A percentile compares a stretch with the other conserved stretches of the same genome.
Evolutionary conservation across 1,284 basidiomycete species (phyloP).

Genomic region (Cutaneotrichosporon sp.): DNA sequence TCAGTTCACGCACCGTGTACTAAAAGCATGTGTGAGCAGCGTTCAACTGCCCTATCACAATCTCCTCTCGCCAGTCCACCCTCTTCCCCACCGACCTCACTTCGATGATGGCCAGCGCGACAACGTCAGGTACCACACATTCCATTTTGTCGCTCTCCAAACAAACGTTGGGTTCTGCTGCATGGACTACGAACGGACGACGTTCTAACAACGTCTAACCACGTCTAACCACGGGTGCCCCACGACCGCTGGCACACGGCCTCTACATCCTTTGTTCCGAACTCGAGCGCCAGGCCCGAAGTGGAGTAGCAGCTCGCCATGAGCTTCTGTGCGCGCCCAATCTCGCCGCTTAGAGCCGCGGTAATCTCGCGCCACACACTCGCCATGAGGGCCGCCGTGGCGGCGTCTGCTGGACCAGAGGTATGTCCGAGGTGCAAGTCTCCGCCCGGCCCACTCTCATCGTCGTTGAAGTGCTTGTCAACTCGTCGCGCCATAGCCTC

Average conservation of each 20-base stretch:
- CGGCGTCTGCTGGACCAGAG: conserved; percentile 17
- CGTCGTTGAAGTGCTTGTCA: conserved; percentile 79
- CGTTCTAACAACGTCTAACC: neutral
- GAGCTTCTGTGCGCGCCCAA: conserved; percentile 65
- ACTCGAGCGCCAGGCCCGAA: conserved; percentile 69
- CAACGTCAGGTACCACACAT: neutral
- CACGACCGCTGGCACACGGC: conserved; percentile 59
- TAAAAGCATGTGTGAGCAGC: too few species aligned
- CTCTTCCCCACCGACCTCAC: too few species aligned
- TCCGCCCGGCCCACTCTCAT: conserved; percentile 30
- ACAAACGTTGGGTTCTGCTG: neutral
- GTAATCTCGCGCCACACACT: conserved; percentile 87
- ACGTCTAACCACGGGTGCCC: neutral
- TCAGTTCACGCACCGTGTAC: too few species aligned
- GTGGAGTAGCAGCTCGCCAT: conserved; percentile 76
- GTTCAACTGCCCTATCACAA: too few species aligned
- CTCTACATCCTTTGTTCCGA: conserved; percentile 71
- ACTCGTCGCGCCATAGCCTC: conserved; percentile 87
- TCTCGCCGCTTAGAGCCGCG: conserved; percentile 71
- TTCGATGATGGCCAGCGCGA: too few species aligned
- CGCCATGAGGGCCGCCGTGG: conserved; percentile 66
- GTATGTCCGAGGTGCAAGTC: neutral
- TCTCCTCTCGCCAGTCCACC: too few species aligned
- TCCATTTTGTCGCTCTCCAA: neutral
- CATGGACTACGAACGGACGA: neutral